Percentiles rank a stretch among this genome's conserved stretches.
Conservation (phyloP, 768 basidiomycete genomes). For the Phaeolepiota aurea region DNA sequence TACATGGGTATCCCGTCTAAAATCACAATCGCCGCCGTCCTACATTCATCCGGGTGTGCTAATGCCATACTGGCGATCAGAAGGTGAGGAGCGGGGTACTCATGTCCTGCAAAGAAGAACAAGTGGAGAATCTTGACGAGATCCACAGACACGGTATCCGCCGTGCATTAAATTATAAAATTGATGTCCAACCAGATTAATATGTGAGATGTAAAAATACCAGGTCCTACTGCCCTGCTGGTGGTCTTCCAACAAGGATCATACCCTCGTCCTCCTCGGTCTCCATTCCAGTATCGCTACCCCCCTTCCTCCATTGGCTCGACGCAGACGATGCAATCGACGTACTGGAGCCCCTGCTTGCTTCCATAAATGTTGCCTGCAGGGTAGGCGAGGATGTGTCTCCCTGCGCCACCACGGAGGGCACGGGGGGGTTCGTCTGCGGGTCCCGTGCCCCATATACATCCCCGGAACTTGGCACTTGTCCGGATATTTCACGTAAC, state of each 20-base stretch:
- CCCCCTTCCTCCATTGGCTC: constrained; percentile 18
- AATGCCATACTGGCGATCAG: too few species aligned
- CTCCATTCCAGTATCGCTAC: constrained; percentile 53
- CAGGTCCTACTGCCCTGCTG: constrained; percentile 4
- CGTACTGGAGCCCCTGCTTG: constrained; percentile 17
- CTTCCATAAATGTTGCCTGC: background rate
- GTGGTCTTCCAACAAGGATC: constrained; percentile 65
- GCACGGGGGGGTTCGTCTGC: background rate
- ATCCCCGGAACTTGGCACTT: constrained; percentile 23
- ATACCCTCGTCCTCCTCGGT: constrained; percentile 84
- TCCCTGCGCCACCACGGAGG: background rate
- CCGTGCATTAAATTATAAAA: too few species aligned
- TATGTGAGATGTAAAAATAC: too few species aligned
- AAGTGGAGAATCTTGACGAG: too few species aligned
- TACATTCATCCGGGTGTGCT: too few species aligned
- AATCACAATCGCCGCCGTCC: too few species aligned
- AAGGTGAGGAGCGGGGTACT: too few species aligned
- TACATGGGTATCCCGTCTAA: too few species aligned
- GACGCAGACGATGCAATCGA: constrained; percentile 24
- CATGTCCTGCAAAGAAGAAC: too few species aligned
- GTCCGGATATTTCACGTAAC: constrained; percentile 69
- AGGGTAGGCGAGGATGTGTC: background rate
- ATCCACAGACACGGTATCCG: too few species aligned
- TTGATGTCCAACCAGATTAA: too few species aligned
- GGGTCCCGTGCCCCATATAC: constrained; percentile 5